Conservation (phyloP, 495 filamentous ascomycete species). For the Articulospora tetracladia region DNA sequence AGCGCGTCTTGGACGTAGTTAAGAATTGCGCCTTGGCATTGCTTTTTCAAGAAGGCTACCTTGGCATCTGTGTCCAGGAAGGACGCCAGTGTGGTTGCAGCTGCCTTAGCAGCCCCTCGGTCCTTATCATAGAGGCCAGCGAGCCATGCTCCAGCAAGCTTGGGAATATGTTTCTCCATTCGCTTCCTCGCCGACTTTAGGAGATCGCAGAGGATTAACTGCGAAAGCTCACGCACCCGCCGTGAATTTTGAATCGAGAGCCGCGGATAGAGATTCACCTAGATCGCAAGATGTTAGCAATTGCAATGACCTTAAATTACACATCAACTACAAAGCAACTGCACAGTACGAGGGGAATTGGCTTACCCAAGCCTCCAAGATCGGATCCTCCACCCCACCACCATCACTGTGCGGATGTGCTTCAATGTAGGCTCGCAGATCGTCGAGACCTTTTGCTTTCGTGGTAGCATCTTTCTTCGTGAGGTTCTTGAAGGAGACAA, state of each 20-base stretch:
- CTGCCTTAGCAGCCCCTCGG: constrained; percentile 62
- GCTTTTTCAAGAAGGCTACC: constrained; percentile 65
- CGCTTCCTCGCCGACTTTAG: constrained; percentile 71
- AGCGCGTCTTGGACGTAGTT: constrained; percentile 77
- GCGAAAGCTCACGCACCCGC: constrained; percentile 81
- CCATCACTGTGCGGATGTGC: constrained; percentile 36
- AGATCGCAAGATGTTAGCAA: constrained; percentile 28
- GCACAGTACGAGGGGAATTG: no score
- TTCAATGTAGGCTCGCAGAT: constrained; percentile 56
- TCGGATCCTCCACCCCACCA: constrained; percentile 64
- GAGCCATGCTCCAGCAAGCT: constrained; percentile 81
- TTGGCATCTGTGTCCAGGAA: constrained; percentile 82
- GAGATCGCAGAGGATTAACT: constrained; percentile 69
- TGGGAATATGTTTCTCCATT: constrained; percentile 70
- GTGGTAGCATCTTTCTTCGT: constrained; percentile 91
- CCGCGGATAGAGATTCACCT: constrained; percentile 85
- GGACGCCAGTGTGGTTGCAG: constrained; percentile 65
- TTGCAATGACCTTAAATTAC: constrained; percentile 21
- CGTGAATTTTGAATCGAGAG: constrained; percentile 82
- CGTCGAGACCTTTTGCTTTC: constrained; percentile 88
- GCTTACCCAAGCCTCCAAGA: constrained; percentile 86
- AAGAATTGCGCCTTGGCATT: constrained; percentile 70
- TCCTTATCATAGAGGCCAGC: constrained; percentile 86
- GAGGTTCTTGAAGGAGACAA: constrained; percentile 87
- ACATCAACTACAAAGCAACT: no score